These are phyloP conservation scores for Salicornia ramosissima DNA, from an alignment of 148 eudicot species.

Conservation along the genomic window DNA sequence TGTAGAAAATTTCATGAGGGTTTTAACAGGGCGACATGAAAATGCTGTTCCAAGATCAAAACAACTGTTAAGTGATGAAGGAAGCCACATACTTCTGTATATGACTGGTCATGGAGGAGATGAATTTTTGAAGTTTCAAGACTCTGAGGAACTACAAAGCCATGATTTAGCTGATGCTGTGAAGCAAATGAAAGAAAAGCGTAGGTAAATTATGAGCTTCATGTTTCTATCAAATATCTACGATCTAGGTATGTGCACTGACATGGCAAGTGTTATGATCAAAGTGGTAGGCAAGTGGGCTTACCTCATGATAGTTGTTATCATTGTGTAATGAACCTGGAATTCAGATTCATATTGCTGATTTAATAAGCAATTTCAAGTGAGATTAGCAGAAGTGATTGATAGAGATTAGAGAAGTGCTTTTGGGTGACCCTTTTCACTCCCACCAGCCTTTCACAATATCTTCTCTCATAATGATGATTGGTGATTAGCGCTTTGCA, in stretches of 20 bases:
- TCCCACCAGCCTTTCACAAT: too few relatives aligned
- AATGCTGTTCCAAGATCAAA: slow-evolving; percentile 93
- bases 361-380: too few relatives aligned
- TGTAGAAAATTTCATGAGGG: slow-evolving; percentile 87
- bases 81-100: slow-evolving; percentile 89
- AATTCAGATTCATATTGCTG: too few relatives aligned
- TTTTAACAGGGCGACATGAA: slow-evolving; percentile 94
- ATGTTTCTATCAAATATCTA: slow-evolving; percentile 1
- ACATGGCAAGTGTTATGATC: slow-evolving; percentile 17
- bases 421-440: too few relatives aligned
- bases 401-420: too few relatives aligned
- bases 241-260: not conserved
- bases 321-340: too few relatives aligned
- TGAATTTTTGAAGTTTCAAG: slow-evolving; percentile 96
- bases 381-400: too few relatives aligned
- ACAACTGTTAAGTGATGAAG: slow-evolving; percentile 93
- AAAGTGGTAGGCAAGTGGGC: not conserved
- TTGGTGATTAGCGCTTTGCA: too few relatives aligned
- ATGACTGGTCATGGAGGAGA: slow-evolving; percentile 99
- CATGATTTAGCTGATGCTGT: slow-evolving; percentile 99
- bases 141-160: slow-evolving; percentile 96
- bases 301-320: slow-evolving; percentile 1
- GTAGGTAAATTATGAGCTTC: slow-evolving; percentile 47
- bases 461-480: too few relatives aligned
- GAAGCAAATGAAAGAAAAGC: slow-evolving; percentile 98